Base-by-base conservation (phyloP, 352 stramenopile species). In the Globisporangium uncinulatum region DNA sequence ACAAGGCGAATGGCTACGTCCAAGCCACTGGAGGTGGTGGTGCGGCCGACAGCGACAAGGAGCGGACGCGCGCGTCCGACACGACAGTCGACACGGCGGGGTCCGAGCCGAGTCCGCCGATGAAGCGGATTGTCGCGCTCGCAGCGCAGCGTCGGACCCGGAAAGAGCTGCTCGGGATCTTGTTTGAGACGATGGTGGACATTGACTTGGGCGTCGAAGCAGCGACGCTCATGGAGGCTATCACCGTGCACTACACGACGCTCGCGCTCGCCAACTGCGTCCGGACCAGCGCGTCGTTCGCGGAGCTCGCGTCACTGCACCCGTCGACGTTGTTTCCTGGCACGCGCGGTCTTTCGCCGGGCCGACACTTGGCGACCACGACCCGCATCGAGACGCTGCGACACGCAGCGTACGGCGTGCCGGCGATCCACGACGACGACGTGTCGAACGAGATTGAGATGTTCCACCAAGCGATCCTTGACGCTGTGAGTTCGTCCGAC, bases 371-470 rank as follows among this genome's bases (percentile, higher is more conserved):
- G 41, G 82, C 82, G 13, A 94, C 84, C 9, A 78, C 78, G 32
- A 89, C 86, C 49, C 73, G 85, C 3, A 92, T 95, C 32, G 79
- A 95, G 56, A 84, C 79, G 20, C 63, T 93, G 21, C 79, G 83
- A 4, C 69, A 92, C 57, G 83, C 86, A 1, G 70, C 75, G 4
- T 92, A 94, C 51, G 86, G 86, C 2, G 67, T 76, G n/a, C 65
- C 86, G 4, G 63, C 71, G 45, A 77, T 94, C 44, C 54, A 66
- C 3, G 67, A 89, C 47, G 65, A 69, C 20, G 64, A 79, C 19
- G 67, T 76, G 21, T 72, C 76, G 11, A 73, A 83, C 37, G 73
- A 89, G 43, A 85, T 90, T 24, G 80, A 83, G 51, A 68, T 74
- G 11, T 86, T 91, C 66, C 67, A 84, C 17, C 66, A 84, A 65